phyloP scores from a whole-genome alignment of 805 yeast species.

The Suhomyces prunicola region DNA sequence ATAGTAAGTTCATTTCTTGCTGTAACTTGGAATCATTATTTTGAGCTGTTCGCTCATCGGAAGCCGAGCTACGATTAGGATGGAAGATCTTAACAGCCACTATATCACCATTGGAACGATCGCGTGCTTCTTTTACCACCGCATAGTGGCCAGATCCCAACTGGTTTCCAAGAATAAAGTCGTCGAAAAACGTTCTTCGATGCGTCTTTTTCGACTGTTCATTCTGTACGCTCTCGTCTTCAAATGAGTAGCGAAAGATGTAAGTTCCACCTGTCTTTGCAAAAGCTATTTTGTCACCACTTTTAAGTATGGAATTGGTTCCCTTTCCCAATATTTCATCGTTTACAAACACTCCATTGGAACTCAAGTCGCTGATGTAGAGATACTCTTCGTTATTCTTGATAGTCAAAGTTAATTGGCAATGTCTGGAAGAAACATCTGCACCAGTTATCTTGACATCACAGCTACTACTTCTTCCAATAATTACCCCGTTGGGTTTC shows the following conservation, averaged over 20 bases:
- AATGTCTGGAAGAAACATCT: conserved; percentile 67
- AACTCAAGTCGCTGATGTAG: conserved; percentile 53
- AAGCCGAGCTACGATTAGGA: conserved; percentile 38
- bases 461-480: conserved; percentile 61
- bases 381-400: conserved; percentile 32
- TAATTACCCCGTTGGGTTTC: conserved; percentile 24
- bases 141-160: conserved; percentile 81
- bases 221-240: conserved; percentile 22
- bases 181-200: conserved; percentile 50
- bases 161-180: conserved; percentile 53
- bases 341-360: conserved; percentile 69
- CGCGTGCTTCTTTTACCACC: conserved; percentile 67
- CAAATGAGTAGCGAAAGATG: conserved; percentile 44
- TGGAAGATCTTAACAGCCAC: conserved; percentile 77
- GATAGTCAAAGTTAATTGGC: conserved; percentile 45
- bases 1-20: conserved; percentile 65
- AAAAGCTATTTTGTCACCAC: conserved; percentile 63
- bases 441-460: conserved; percentile 51
- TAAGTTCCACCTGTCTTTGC: conserved; percentile 50
- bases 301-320: conserved; percentile 47
- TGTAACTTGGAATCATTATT: conserved; percentile 39
- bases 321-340: conserved; percentile 51
- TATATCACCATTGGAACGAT: conserved; percentile 53
- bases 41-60: conserved; percentile 7
- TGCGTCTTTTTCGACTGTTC: conserved; percentile 14